Base-by-base conservation (phyloP, 345 rosid species). In the Aegle marmelos region DNA sequence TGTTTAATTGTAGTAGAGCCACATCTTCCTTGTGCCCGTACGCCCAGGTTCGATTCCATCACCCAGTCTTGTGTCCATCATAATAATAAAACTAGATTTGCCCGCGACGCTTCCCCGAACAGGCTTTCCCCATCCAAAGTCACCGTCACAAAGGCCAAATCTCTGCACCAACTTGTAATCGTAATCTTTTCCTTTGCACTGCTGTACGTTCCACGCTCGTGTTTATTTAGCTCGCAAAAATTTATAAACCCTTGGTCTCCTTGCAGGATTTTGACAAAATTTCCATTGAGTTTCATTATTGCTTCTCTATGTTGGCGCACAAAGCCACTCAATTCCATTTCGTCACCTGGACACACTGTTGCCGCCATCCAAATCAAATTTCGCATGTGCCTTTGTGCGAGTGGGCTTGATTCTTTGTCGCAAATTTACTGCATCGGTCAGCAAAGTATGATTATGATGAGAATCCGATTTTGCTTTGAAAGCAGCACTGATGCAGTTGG, bases 51-150 rank as follows among this genome's bases (percentile, higher is more conserved):
- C 85, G 4, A 83, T 77, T 25, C 83, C 86, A 71, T 73, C 72
- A 39, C 72, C 77, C 4, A 0, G 13, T 31, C 63, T 59, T 58
- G 77, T 66, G 7, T 80, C 70, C 10, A 34, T 36, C 5, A 80
- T 75, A 28, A 78, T 54, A 19, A 83, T 25, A 7, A 69, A 11
- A 66, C 63, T 2, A 0, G 48, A 1, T 8, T 7, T 39, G 9
- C 45, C 11, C 10, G 45, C 45, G 45, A 9, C 77, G 41, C 41
- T 7, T 9, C 6, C 45, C 87, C 84, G 80, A 4, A 16, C 27
- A 6, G 82, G 87, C 81, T 72, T 83, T 37, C 85, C 82, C 82
- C 81, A 78, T 31, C 87, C 83, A 39, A 86, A 81, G 67, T 79
- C 83, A 69, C 82, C 60, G 33, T 81, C 82, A 60, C 79, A 82